Conservation (phyloP, 306 rosid species). For the Chamaecrista fasciculata region DNA sequence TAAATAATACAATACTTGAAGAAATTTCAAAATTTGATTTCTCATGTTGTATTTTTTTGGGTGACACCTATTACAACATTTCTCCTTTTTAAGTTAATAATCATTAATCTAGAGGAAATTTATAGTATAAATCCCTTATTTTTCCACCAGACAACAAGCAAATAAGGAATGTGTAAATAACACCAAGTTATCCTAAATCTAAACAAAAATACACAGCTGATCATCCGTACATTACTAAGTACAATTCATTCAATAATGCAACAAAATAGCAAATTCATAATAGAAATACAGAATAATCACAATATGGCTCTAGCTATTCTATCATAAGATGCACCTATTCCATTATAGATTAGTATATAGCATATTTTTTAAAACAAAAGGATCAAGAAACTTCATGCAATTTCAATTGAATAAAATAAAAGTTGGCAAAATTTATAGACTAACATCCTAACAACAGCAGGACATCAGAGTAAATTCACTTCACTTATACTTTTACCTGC, state of each 20-base stretch:
- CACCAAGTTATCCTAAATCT: slow-evolving; percentile 9
- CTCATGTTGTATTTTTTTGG: neutral
- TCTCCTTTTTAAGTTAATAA: neutral
- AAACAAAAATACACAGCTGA: neutral
- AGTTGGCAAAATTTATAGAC: neutral
- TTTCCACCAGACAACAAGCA: neutral
- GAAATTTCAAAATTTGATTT: neutral
- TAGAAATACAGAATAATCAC: slow-evolving; percentile 8
- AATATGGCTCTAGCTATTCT: neutral
- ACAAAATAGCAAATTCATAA: slow-evolving; percentile 13
- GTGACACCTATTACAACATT: neutral
- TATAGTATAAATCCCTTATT: neutral
- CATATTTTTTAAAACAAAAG: neutral
- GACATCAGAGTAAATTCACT: slow-evolving; percentile 4
- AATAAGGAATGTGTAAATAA: slow-evolving; percentile 5
- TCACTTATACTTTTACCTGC: slow-evolving; percentile 55
- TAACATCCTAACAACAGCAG: neutral
- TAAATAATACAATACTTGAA: neutral
- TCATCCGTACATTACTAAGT: neutral
- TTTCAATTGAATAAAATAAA: neutral
- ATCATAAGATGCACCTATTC: neutral
- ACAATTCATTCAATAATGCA: neutral
- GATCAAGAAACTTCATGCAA: neutral
- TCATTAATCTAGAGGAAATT: neutral
- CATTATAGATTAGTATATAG: neutral